Conservation (phyloP, 2,329 filamentous ascomycete species). For the Hawksworthiomyces lignivorus region DNA sequence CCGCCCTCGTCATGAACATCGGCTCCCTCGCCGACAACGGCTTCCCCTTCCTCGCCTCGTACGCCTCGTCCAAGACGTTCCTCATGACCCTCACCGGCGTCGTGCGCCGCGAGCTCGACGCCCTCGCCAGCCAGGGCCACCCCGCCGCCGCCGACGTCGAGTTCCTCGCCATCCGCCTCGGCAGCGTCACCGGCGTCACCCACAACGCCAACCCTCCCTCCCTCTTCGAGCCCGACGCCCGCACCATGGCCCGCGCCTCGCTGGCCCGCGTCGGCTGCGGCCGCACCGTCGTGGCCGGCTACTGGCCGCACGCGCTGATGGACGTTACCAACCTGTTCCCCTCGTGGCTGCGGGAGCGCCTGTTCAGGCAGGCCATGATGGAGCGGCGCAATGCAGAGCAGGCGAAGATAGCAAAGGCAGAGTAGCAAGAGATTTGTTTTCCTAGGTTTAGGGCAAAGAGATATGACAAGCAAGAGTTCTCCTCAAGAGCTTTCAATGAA, state of each 20-base stretch:
- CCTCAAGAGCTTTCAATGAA: no score
- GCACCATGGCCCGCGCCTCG: constrained; percentile 15
- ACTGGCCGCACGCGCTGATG: constrained; percentile 16
- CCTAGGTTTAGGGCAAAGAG: no score
- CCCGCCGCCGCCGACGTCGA: constrained; percentile 13
- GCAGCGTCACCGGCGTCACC: constrained; percentile 16
- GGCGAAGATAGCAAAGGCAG: not conserved
- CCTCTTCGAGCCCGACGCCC: constrained; percentile 15
- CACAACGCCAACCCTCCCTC: constrained; percentile 8
- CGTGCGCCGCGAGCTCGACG: constrained; percentile 14
- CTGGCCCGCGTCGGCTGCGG: constrained; percentile 19
- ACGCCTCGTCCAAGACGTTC: constrained; percentile 23
- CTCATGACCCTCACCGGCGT: constrained; percentile 9
- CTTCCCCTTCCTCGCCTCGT: constrained; percentile 35
- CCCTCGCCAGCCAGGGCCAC: constrained; percentile 11
- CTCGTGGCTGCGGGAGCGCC: not conserved
- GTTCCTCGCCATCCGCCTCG: constrained; percentile 17
- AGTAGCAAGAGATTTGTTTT: no score
- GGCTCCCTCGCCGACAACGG: constrained; percentile 37
- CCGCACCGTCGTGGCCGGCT: constrained; percentile 12
- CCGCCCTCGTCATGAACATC: constrained; percentile 43
- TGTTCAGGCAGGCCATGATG: constrained; percentile 3
- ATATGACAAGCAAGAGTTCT: no score
- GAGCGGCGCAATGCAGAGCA: not conserved
- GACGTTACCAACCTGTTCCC: constrained; percentile 9